A percentile compares a stretch with the other conserved stretches of the same genome.
phyloP scores from a whole-genome alignment of 1,284 basidiomycete species.

The Fomitiporia mediterranea region DNA sequence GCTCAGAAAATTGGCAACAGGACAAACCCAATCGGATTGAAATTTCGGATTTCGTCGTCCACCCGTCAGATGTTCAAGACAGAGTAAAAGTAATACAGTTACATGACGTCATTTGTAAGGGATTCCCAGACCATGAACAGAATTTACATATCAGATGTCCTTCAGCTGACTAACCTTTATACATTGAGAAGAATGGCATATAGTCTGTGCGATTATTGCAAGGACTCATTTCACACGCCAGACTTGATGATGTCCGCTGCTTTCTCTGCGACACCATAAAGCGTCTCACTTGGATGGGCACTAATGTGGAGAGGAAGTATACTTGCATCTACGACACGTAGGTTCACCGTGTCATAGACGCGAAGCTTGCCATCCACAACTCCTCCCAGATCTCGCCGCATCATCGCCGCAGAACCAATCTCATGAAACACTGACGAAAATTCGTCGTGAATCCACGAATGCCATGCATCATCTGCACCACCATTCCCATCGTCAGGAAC shows the following conservation, averaged over 20 bases:
- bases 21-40: too few species aligned
- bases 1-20: too few species aligned
- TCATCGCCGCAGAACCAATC: conserved; percentile 41
- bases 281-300: conserved; percentile 26
- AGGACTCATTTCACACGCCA: too few species aligned
- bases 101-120: too few species aligned
- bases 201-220: too few species aligned
- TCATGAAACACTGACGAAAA: conserved; percentile 30
- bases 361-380: conserved; percentile 33
- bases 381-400: conserved; percentile 36
- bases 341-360: conserved; percentile 24
- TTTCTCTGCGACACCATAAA: conserved; percentile 47
- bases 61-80: too few species aligned
- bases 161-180: too few species aligned
- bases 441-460: conserved; percentile 18
- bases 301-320: conserved; percentile 22
- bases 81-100: too few species aligned
- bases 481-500: conserved; percentile 14
- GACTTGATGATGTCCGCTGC: conserved; percentile 40
- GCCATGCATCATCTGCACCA: conserved; percentile 21
- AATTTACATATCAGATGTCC: too few species aligned
- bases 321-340: conserved; percentile 23
- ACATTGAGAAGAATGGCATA: too few species aligned
- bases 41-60: too few species aligned
- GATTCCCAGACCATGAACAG: too few species aligned